These are phyloP conservation scores for Trichoderma lentiforme DNA, from an alignment of 2,329 filamentous ascomycete genomes.

Conservation along the genomic window DNA sequence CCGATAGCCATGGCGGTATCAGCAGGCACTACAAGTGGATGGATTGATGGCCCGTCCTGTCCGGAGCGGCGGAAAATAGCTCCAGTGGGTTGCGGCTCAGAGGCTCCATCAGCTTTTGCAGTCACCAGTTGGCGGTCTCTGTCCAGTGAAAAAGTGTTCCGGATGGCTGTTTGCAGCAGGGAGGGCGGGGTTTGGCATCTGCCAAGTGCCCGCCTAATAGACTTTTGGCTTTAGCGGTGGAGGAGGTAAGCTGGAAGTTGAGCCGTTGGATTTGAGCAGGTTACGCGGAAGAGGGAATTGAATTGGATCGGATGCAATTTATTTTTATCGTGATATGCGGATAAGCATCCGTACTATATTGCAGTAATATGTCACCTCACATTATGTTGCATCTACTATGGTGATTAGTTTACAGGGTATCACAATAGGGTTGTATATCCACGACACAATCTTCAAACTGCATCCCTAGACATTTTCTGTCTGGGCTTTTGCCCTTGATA, in stretches of 20 bases:
- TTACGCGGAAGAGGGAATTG: neutral
- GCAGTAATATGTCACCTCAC: no score
- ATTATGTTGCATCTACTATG: neutral
- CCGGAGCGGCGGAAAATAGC: conserved; percentile 13
- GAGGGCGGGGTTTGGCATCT: neutral
- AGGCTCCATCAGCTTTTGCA: neutral
- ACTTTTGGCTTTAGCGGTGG: conserved; percentile 1
- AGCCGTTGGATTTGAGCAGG: neutral
- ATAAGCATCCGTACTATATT: neutral
- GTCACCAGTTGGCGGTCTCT: neutral
- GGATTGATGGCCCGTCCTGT: conserved; percentile 6
- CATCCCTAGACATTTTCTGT: neutral
- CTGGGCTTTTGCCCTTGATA: neutral
- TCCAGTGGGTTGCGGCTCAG: conserved; percentile 4
- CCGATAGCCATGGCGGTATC: neutral
- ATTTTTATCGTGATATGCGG: neutral
- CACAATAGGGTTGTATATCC: neutral
- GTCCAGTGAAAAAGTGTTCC: neutral
- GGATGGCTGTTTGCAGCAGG: conserved; percentile 4
- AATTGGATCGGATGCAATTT: neutral
- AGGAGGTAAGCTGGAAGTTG: neutral
- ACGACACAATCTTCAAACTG: neutral
- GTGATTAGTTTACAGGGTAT: neutral
- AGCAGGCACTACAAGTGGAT: neutral
- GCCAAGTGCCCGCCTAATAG: neutral